phyloP scores from a whole-genome alignment of 1,139 yeast genomes.

The Taiozyma sp. region DNA sequence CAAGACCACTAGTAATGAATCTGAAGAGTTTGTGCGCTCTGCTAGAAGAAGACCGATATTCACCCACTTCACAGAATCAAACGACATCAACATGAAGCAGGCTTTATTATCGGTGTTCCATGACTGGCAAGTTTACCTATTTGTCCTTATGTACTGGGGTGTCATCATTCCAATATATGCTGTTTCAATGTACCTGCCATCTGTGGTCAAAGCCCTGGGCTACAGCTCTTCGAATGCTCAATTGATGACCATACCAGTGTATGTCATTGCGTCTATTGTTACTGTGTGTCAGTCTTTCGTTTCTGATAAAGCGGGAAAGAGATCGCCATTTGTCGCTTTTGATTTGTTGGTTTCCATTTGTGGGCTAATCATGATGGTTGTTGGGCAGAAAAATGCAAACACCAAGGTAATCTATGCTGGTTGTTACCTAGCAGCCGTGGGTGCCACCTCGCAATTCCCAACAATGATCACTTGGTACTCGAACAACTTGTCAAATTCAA shows the following conservation, averaged over 20 bases:
- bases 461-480: conserved; percentile 34
- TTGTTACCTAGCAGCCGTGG: conserved; percentile 30
- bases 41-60: conserved; percentile 10
- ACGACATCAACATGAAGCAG: conserved; percentile 12
- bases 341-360: conserved; percentile 25
- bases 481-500: conserved; percentile 32
- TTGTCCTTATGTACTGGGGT: conserved; percentile 15
- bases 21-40: conserved; percentile 4
- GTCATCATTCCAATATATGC: conserved; percentile 17
- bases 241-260: conserved; percentile 32
- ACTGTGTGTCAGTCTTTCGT: conserved; percentile 28
- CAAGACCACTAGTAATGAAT: conserved; percentile 1
- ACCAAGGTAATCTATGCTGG: conserved; percentile 30
- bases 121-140: conserved; percentile 19
- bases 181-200: conserved; percentile 21
- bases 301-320: conserved; percentile 27
- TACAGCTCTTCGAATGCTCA: conserved; percentile 28
- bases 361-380: conserved; percentile 25
- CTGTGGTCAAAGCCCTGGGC: conserved; percentile 28
- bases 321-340: conserved; percentile 31
- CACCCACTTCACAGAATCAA: conserved; percentile 8
- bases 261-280: conserved; percentile 28
- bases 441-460: conserved; percentile 33
- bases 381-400: conserved; percentile 24
- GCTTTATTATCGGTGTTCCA: conserved; percentile 9